phyloP scores from a whole-genome alignment of 2,329 filamentous ascomycete genomes.

The Colletotrichum echinochloae region DNA sequence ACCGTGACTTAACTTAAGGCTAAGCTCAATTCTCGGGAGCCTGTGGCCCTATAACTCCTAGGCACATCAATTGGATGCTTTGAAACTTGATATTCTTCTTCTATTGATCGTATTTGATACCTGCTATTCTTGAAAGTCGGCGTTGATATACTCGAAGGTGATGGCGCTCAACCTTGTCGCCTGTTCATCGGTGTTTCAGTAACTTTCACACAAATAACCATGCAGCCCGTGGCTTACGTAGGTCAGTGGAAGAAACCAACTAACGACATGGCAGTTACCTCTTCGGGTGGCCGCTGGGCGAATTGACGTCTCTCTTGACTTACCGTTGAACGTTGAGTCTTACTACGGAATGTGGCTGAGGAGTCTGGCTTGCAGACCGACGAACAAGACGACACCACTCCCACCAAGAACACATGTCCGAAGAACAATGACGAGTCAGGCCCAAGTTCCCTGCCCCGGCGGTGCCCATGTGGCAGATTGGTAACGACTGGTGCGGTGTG shows the following conservation, averaged over 20 bases:
- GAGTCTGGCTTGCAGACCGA: not conserved
- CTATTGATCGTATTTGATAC: not conserved
- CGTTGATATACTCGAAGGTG: not conserved
- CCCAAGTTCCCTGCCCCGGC: not conserved
- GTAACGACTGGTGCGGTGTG: constrained; percentile 23
- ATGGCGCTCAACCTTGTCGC: not conserved
- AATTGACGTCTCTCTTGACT: not conserved
- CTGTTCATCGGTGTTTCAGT: not conserved
- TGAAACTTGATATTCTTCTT: not conserved
- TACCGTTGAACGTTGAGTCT: not conserved
- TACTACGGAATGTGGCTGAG: not conserved
- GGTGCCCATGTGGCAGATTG: not conserved
- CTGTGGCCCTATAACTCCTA: no score
- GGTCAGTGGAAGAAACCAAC: not conserved
- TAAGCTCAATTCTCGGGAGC: no score
- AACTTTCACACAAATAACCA: not conserved
- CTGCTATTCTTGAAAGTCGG: not conserved
- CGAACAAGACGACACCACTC: not conserved
- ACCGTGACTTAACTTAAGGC: no score
- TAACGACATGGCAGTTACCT: not conserved
- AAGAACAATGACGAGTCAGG: not conserved
- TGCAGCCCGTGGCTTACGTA: not conserved
- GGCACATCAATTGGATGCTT: accelerated
- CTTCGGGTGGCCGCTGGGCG: not conserved
- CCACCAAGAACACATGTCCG: not conserved